phyloP scores from a whole-genome alignment of 495 filamentous ascomycete genomes.

The Neurospora africana region DNA sequence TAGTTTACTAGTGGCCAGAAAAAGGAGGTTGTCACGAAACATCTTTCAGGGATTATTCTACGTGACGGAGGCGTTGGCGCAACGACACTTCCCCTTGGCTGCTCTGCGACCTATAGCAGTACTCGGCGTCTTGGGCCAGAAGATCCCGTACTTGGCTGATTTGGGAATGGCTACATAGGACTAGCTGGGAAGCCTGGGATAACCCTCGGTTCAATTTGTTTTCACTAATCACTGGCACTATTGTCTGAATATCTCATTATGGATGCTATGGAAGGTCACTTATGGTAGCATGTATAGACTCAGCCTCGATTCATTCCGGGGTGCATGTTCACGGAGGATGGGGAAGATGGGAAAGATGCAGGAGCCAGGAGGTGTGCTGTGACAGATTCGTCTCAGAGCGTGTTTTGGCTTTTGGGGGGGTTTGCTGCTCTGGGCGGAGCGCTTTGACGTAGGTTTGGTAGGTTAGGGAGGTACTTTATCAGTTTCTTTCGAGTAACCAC shows the following conservation, averaged over 20 bases:
- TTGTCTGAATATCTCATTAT: neutral
- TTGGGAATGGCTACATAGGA: neutral
- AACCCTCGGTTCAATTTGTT: neutral
- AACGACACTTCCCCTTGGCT: neutral
- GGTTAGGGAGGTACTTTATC: neutral
- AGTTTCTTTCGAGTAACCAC: neutral
- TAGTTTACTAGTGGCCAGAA: neutral
- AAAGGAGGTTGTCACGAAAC: conserved; percentile 41
- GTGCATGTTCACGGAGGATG: conserved; percentile 15
- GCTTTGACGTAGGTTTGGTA: neutral
- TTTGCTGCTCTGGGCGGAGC: neutral
- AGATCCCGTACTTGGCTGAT: neutral
- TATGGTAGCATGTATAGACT: neutral
- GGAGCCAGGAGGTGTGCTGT: conserved; percentile 29
- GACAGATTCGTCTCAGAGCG: conserved; percentile 38
- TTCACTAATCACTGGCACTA: neutral
- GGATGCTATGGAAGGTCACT: neutral
- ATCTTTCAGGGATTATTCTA: neutral
- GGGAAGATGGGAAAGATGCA: neutral
- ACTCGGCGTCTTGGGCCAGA: neutral
- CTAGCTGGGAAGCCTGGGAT: neutral
- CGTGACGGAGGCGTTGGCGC: neutral
- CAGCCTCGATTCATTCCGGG: neutral
- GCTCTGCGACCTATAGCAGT: neutral
- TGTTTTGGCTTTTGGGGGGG: conserved; percentile 34